Base-by-base conservation (phyloP, 257 asterid species). In the Phtheirospermum japonicum region DNA sequence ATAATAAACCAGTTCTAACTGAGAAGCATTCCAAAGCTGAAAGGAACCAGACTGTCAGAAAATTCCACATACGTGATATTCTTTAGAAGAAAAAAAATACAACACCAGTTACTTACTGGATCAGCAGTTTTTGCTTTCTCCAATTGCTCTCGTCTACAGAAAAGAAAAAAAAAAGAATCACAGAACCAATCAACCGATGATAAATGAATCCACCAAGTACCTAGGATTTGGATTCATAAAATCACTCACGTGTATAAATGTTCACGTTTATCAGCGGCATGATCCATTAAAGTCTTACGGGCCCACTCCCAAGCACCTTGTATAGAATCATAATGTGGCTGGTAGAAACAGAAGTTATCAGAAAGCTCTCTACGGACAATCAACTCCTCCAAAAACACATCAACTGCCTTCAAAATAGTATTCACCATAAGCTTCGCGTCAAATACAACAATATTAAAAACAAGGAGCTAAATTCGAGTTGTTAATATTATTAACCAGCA, bases 241-340 rank as follows among this genome's bases (percentile, higher is more conserved):
- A 68, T 61, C 32, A 76, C 99, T 69, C 66, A 89, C 96, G 90
- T 82, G 77, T 92, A 92, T 43, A 76, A 10, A 68, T 86, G 96
- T 69, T 89, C 95, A 6, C 99, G 95, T 56, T 85, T 83, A 70
- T 92, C 99, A 61, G 89, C 76, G 40, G 94, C 88, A 68, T 92
- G 99, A 58, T 80, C 91, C 78, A 71, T 82, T 78, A 92, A 80
- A 46, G 96, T 87, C 62, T 78, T 87, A 56, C 87, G 93, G 36
- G 99, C 99, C 99, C 99, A 92, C 54, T 85, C 96, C 99, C 99
- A 92, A 42, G 99, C 95, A 72, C 99, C 99, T 68, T 79, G 72
- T 58, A 92, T 37, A 4, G 96, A 89, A 76, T 92, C 97, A 74
- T 92, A 92, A 57, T 72, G 85, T 37, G 96, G 96, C 83, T 86